Evolutionary conservation across 192 early-diverging fungal species (phyloP).

Genomic region (Chytriomyces hyalinus): DNA sequence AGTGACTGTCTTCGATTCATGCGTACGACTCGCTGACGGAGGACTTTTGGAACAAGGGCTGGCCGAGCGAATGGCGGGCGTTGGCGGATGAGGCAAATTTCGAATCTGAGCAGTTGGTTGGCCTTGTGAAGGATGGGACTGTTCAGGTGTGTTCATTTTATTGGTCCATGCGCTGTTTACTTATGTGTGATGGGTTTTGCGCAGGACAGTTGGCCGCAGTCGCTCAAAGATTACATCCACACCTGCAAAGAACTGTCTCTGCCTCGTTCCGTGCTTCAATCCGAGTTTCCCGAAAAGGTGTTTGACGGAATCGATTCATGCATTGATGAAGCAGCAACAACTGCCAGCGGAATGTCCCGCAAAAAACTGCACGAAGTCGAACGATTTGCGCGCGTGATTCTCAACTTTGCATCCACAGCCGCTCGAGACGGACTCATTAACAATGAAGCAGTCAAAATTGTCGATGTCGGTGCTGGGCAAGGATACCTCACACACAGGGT

Average conservation of each 20-base stretch:
- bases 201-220: slow-evolving; percentile 26
- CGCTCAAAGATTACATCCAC: slow-evolving; percentile 25
- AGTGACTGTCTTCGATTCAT: slow-evolving; percentile 22
- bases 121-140: slow-evolving; percentile 12
- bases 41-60: slow-evolving; percentile 7
- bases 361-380: slow-evolving; percentile 39
- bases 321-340: slow-evolving; percentile 6
- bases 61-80: slow-evolving; percentile 24
- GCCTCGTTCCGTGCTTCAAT: not conserved
- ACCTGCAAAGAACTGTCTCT: slow-evolving; percentile 1
- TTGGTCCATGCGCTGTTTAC: not conserved
- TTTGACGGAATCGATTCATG: not conserved
- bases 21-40: slow-evolving; percentile 27
- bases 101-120: slow-evolving; percentile 8
- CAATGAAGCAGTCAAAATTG: slow-evolving; percentile 6
- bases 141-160: not conserved
- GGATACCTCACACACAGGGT: slow-evolving; percentile 46
- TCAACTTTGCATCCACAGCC: not conserved
- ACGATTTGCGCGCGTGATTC: slow-evolving; percentile 16
- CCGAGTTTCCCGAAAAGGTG: slow-evolving; percentile 2
- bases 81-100: slow-evolving; percentile 4
- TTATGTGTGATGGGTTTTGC: not conserved
- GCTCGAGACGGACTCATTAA: not conserved
- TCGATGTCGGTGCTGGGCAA: slow-evolving; percentile 47
- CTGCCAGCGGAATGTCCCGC: slow-evolving; percentile 15